phyloP scores from a whole-genome alignment of 768 basidiomycete species.

The Suillus lakei region DNA sequence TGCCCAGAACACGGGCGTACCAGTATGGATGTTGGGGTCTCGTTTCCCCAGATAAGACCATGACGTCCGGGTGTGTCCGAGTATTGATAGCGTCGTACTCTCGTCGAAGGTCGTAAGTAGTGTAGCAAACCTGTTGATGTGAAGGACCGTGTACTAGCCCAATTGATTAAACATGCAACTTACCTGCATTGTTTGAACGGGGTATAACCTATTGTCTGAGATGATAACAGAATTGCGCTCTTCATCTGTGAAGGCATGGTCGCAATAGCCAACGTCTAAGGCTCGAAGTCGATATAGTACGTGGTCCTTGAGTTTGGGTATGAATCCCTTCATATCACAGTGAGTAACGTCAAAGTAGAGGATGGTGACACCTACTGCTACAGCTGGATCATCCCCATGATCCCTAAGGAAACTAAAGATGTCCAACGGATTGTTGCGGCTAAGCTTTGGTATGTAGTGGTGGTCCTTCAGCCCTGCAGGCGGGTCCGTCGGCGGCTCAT shows the following conservation, averaged over 20 bases:
- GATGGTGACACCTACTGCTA: background rate
- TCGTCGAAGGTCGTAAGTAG: slow-evolving; percentile 22
- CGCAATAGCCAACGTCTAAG: background rate
- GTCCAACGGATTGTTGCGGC: background rate
- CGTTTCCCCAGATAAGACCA: slow-evolving; percentile 29
- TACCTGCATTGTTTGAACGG: background rate
- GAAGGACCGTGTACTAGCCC: no score
- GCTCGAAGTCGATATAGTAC: background rate
- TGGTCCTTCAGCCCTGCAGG: background rate
- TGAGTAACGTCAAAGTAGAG: background rate
- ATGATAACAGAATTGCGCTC: background rate
- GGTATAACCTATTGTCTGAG: background rate
- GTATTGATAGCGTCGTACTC: slow-evolving; percentile 27
- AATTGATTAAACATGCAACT: no score
- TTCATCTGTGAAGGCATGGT: background rate
- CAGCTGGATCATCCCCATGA: background rate
- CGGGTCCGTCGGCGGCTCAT: background rate
- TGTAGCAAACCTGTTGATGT: slow-evolving; percentile 12
- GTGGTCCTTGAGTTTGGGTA: background rate
- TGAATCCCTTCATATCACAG: background rate
- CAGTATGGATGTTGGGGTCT: slow-evolving; percentile 36
- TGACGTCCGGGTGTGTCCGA: slow-evolving; percentile 37
- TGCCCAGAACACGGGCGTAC: slow-evolving; percentile 41
- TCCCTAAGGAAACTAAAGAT: background rate
- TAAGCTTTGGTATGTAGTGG: background rate